phyloP scores from a whole-genome alignment of 495 filamentous ascomycete species.

The Penicillium desertorum region DNA sequence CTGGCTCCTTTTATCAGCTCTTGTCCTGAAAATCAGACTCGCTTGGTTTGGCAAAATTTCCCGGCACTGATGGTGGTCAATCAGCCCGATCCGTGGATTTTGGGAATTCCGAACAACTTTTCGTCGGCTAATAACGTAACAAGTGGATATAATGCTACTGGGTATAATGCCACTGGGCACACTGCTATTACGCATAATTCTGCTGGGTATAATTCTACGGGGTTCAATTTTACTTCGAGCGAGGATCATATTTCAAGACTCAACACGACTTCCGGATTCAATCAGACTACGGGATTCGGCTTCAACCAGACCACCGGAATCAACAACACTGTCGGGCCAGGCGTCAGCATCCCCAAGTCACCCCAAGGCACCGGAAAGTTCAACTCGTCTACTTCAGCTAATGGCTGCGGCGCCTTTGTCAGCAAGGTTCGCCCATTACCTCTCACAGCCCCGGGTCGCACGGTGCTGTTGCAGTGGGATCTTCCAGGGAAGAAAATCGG shows the following conservation, averaged over 20 bases:
- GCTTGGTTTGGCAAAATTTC: conserved; percentile 87
- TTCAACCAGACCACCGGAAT: conserved; percentile 56
- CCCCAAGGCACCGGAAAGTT: conserved; percentile 34
- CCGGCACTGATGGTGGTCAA: conserved; percentile 72
- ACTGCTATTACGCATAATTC: background rate
- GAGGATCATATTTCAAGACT: background rate
- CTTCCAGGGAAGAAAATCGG: conserved; percentile 66
- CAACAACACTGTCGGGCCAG: conserved; percentile 37
- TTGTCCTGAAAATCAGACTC: conserved; percentile 72
- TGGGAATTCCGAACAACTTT: conserved; percentile 1
- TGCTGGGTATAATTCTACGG: background rate
- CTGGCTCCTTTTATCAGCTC: conserved; percentile 81
- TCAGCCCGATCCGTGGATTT: conserved; percentile 68
- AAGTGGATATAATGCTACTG: background rate
- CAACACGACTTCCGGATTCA: background rate
- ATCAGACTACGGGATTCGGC: conserved; percentile 21
- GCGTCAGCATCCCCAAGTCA: conserved; percentile 33
- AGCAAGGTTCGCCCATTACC: conserved; percentile 64
- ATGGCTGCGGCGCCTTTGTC: conserved; percentile 54
- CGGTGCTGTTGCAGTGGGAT: conserved; percentile 73
- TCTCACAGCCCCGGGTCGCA: conserved; percentile 72
- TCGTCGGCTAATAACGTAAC: conserved; percentile 15
- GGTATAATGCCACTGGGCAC: background rate
- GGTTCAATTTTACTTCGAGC: background rate
- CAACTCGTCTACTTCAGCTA: conserved; percentile 45